These are phyloP conservation scores for Neonectria hederae DNA, from an alignment of 2,329 filamentous ascomycete genomes.

Conservation along the genomic window DNA sequence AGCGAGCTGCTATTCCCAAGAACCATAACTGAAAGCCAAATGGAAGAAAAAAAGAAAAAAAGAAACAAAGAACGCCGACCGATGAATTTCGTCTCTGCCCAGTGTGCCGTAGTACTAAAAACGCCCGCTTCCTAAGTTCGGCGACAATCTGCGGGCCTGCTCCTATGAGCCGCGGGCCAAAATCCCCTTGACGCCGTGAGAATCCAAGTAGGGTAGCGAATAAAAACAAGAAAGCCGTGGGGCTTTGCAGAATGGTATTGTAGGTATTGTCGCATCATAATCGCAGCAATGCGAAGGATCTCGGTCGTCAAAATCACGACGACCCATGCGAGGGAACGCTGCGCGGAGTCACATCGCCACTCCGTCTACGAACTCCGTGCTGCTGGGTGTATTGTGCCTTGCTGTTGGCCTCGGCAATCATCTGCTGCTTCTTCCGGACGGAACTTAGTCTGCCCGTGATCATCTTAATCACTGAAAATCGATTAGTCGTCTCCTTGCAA, in stretches of 20 bases:
- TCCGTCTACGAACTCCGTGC: constrained; percentile 57
- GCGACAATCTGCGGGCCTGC: constrained; percentile 38
- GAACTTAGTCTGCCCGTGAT: constrained; percentile 64
- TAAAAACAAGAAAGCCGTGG: constrained; percentile 36
- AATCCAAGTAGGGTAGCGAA: constrained; percentile 34
- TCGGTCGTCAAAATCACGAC: constrained; percentile 33
- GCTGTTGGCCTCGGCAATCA: constrained; percentile 66
- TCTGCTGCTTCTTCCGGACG: constrained; percentile 68
- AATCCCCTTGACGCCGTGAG: constrained; percentile 32
- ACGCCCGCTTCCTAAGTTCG: constrained; percentile 42
- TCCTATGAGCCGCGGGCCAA: constrained; percentile 40
- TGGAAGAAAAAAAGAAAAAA: constrained; percentile 16
- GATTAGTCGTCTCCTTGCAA: constrained; percentile 36
- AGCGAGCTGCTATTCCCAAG: constrained; percentile 6
- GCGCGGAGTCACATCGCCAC: constrained; percentile 65
- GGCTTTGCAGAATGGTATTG: constrained; percentile 35
- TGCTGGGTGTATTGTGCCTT: constrained; percentile 58
- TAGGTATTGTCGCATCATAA: constrained; percentile 32
- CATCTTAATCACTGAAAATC: constrained; percentile 67
- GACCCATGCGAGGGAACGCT: constrained; percentile 62
- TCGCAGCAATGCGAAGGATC: constrained; percentile 19
- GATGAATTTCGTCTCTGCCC: constrained; percentile 35
- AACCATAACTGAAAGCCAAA: constrained; percentile 1
- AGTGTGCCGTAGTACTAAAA: constrained; percentile 28
- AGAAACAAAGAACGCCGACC: constrained; percentile 38